Percentiles rank a stretch among this genome's conserved stretches.
phyloP scores from a whole-genome alignment of 345 rosid genomes.

The Hibiscus syriacus region DNA sequence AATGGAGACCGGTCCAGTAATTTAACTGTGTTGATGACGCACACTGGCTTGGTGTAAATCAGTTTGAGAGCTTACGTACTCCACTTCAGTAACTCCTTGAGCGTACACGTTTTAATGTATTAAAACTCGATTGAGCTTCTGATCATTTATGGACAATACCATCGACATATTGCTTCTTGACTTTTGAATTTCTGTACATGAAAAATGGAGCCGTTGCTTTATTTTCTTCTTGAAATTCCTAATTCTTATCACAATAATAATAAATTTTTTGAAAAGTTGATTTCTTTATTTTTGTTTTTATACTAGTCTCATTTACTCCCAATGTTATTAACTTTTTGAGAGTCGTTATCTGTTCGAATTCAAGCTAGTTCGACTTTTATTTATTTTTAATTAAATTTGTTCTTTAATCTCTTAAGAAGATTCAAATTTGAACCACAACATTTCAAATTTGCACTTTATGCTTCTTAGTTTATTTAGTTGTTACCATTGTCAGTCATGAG shows the following conservation, averaged over 20 bases:
- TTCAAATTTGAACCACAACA: too few relatives aligned
- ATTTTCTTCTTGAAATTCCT: background rate
- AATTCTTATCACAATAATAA: background rate
- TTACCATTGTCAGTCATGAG: background rate
- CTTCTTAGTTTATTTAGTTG: constrained; percentile 1
- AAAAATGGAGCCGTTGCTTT: background rate
- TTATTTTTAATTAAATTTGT: too few relatives aligned
- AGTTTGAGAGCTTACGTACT: constrained; percentile 17
- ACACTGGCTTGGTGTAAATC: constrained; percentile 25
- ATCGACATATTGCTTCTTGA: constrained; percentile 18
- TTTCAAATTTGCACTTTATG: background rate
- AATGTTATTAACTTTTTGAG: too few relatives aligned
- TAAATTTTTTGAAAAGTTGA: too few relatives aligned
- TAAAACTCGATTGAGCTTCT: constrained; percentile 17
- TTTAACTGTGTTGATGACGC: constrained; percentile 25
- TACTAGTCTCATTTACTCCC: too few relatives aligned
- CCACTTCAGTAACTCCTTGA: too few relatives aligned
- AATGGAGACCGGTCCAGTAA: constrained; percentile 40
- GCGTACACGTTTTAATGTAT: constrained; percentile 12
- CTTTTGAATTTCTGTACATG: constrained; percentile 1
- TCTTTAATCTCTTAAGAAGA: too few relatives aligned
- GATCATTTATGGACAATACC: constrained; percentile 7
- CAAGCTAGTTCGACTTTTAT: too few relatives aligned
- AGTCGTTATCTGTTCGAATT: too few relatives aligned
- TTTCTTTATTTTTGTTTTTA: too few relatives aligned